Evolutionary conservation across 2,329 filamentous ascomycete species (phyloP), one percentile per base, ranked within the genome.

Genomic region (Epichloe baconii): DNA sequence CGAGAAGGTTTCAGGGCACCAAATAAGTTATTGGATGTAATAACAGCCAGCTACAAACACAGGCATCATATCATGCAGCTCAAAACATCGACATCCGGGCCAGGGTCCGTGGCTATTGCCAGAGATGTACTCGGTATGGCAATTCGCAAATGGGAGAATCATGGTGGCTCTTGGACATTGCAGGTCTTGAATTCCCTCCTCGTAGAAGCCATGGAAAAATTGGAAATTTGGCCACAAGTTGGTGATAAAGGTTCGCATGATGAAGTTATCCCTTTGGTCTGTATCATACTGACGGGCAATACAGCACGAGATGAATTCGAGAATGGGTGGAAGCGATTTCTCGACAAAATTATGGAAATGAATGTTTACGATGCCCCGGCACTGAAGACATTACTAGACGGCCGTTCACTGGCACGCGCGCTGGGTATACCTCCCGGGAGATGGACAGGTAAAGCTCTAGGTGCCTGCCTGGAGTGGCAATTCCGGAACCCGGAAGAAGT

Each of bases 401-500:
- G 93, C 15, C 85, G 78, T 40, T 72, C 83, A 49, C 76, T 97
- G 19, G 78, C 81, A 17, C 76, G 81, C 55, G 80, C 78, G 4
- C 72, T 97, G 3, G 79, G 76, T 0, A 69, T 77, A n/a, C 82
- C 80, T 55, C 83, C 86, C 0, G 88, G 88, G 1, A 82, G 74
- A n/a, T 97, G 91, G 91, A 85, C 94, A 76, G 80, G 80, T 50
- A 75, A 76, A 44, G 89, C 89, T 3, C 70, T 95, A 45, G 85
- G 94, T 35, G 72, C 89, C 4, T 86, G 88, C 54, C 79, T 94
- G 66, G 82, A 82, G 54, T 97, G 90, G 89, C 93, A 97, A 67
- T 76, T 97, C 49, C 78, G 87, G 38, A 81, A 97, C 62, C 88
- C 89, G 0, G 74, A 74, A 4, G 72, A 71, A 52, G 78, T 75